Evolutionary conservation across 345 rosid genomes (phyloP).

Genomic region (Limnanthes douglasii): DNA sequence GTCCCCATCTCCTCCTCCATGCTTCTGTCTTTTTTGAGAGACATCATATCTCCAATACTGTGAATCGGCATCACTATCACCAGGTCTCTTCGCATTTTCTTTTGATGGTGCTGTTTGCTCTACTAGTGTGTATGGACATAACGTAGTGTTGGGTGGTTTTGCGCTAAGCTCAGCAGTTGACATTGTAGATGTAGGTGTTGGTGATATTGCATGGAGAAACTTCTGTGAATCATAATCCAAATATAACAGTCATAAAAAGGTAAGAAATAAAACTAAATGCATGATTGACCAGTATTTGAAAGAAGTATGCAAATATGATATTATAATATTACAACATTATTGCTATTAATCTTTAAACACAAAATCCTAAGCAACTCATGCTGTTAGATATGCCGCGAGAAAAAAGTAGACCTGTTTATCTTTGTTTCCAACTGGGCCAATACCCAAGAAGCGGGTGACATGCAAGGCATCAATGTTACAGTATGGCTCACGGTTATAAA

Average conservation of each 20-base stretch:
- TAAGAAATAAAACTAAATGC: not conserved
- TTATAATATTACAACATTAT: no score
- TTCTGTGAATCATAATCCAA: constrained; percentile 34
- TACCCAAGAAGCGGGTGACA: constrained; percentile 86
- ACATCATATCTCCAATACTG: constrained; percentile 96
- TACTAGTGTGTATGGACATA: constrained; percentile 38
- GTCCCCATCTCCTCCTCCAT: constrained; percentile 43
- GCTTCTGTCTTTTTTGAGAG: constrained; percentile 54
- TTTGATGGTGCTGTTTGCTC: constrained; percentile 24
- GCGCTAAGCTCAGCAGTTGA: constrained; percentile 57
- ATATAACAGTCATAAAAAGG: not conserved
- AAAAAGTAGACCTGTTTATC: constrained; percentile 55
- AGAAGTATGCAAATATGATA: not conserved
- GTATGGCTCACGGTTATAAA: constrained; percentile 86
- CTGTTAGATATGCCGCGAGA: not conserved
- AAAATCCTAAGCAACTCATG: no score
- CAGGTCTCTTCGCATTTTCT: constrained; percentile 38
- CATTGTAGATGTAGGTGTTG: constrained; percentile 65
- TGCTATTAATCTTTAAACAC: no score
- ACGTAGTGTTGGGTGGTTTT: constrained; percentile 57
- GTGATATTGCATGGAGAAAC: constrained; percentile 84
- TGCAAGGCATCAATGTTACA: constrained; percentile 50
- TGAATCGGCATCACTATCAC: constrained; percentile 34
- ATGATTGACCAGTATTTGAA: not conserved
- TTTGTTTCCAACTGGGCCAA: constrained; percentile 83